These are phyloP conservation scores for Thuidium tamariscinum DNA, from an alignment of 225 moss, liverwort and hornwort genomes.

Conservation along the genomic window DNA sequence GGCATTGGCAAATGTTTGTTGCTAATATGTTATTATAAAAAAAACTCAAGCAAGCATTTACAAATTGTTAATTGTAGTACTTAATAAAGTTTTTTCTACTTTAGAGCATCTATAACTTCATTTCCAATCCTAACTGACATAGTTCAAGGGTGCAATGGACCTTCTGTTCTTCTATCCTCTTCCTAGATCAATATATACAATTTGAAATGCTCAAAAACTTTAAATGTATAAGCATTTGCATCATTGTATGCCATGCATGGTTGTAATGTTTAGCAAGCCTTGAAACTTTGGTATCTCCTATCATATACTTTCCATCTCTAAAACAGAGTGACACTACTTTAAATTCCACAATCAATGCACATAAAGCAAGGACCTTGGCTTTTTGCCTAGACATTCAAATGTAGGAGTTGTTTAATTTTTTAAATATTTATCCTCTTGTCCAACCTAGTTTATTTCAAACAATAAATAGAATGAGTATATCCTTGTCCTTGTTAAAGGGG, in stretches of 20 bases:
- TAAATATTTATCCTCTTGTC: background rate
- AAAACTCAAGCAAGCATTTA: no score
- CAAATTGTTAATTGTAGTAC: no score
- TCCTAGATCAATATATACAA: background rate
- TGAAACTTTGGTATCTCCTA: fast-evolving
- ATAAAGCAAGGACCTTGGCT: fast-evolving
- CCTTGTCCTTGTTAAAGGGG: fast-evolving
- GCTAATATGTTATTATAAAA: no score
- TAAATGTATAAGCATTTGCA: fast-evolving
- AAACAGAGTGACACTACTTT: fast-evolving
- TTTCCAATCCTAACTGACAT: no score
- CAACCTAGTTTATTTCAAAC: no score
- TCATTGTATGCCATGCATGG: fast-evolving
- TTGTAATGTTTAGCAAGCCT: background rate
- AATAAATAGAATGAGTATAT: no score
- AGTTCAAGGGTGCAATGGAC: no score
- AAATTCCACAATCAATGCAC: background rate
- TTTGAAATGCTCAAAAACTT: background rate
- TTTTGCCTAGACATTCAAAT: fast-evolving
- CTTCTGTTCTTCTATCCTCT: no score
- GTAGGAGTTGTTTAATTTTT: background rate
- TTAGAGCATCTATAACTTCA: background rate
- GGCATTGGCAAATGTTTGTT: no score
- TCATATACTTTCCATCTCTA: background rate
- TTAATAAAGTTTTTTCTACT: no score